phyloP scores from a whole-genome alignment of 345 rosid genomes.

The Eucalyptus decipiens region DNA sequence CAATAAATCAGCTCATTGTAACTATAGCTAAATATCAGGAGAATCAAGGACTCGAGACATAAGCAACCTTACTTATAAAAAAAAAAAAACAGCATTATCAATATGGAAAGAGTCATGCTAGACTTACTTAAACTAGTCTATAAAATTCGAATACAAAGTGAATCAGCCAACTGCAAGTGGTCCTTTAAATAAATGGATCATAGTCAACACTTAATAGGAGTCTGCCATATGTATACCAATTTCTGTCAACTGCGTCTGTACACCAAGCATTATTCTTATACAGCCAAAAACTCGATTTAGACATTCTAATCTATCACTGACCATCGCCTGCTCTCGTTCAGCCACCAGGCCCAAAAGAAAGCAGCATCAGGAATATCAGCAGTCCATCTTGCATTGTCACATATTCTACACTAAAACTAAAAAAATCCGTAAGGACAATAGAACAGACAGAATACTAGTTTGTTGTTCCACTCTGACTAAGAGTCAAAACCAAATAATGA shows the following conservation, averaged over 20 bases:
- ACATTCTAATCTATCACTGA: too few relatives aligned
- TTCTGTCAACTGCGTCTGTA: not conserved
- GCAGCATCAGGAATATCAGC: not conserved
- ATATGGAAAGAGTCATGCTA: not conserved
- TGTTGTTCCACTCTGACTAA: not conserved
- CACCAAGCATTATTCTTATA: not conserved
- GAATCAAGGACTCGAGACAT: not conserved
- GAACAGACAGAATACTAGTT: not conserved
- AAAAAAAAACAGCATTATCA: too few relatives aligned
- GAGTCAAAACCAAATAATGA: not conserved
- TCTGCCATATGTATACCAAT: not conserved
- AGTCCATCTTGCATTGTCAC: too few relatives aligned
- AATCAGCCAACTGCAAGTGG: too few relatives aligned
- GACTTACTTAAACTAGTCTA: not conserved
- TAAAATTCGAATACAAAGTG: too few relatives aligned
- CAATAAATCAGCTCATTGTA: not conserved
- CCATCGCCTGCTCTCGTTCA: not conserved
- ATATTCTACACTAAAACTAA: not conserved
- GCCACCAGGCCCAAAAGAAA: not conserved
- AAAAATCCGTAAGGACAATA: not conserved
- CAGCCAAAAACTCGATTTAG: too few relatives aligned
- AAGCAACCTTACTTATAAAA: not conserved
- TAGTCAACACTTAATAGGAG: not conserved
- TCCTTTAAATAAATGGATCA: not conserved
- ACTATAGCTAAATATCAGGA: not conserved